Evolutionary conservation across 2,329 filamentous ascomycete genomes (phyloP), one percentile per base, ranked within the genome.

Genomic region (Apiospora sp.): DNA sequence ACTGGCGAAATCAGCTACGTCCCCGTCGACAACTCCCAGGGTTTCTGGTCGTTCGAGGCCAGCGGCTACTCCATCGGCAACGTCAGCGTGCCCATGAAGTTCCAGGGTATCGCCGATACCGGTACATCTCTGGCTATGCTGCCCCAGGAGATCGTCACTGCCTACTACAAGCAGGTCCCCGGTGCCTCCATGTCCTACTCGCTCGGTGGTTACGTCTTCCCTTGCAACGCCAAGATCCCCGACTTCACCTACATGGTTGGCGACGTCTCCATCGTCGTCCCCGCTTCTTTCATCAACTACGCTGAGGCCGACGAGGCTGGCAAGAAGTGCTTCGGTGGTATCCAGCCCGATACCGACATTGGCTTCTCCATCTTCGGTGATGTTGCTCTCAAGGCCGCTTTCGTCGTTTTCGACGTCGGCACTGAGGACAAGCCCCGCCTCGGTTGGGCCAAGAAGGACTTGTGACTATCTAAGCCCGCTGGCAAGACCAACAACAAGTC

Each of bases 111-210:
- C 41, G 88, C 89, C 77, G 91, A 93, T 82, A 92, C 91, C n/a
- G 91, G 91, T 69, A 92, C 91, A 74, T 91, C 90, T 14, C 88
- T 93, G 41, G 79, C 92, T 73, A 85, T 91, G 76, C 81, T 92
- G 58, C 87, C 88, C 51, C 79, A 84, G 74, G 76, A 79, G 43
- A 84, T 90, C 74, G 86, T 87, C 72, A 75, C 80, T 1, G 86
- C 83, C 70, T 92, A 92, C 86, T 93, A 92, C 83, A 79, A 81
- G 70, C 79, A 88, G 73, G 87, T 92, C 70, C 71, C 77, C 4
- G 86, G 88, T 14, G 85, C 90, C 6, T 78, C 87, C 77, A 83
- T 84, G 78, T 73, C 76, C 70, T 77, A 75, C 5, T 67, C 74
- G 44, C 89, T 77, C 8, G 79, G 90, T 69, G 90, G 89, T 49